Evolutionary conservation across 2,329 filamentous ascomycete genomes (phyloP).

Genomic region (Calonectria hongkongensis): DNA sequence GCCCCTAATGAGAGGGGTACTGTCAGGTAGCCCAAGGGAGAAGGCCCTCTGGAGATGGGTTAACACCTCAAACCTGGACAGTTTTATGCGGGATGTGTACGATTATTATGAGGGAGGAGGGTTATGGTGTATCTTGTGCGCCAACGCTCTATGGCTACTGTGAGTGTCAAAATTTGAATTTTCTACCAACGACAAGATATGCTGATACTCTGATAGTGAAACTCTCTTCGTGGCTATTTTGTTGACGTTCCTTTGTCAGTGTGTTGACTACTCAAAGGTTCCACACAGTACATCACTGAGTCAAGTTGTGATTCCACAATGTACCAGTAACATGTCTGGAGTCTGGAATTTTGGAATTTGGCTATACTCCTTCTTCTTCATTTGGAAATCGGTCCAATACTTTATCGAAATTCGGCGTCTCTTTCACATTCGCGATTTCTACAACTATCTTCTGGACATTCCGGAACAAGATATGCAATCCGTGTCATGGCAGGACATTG

Average conservation of each 20-base stretch:
- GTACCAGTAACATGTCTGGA: conserved; percentile 84
- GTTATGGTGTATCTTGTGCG: conserved; percentile 88
- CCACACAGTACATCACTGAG: conserved; percentile 75
- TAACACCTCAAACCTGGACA: conserved; percentile 91
- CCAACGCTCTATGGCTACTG: conserved; percentile 82
- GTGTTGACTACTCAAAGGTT: conserved; percentile 88
- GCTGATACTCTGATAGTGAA: conserved; percentile 70
- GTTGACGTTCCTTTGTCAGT: conserved; percentile 88
- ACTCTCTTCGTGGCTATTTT: conserved; percentile 89
- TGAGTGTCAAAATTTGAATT: conserved; percentile 64
- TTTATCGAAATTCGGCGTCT: conserved; percentile 84
- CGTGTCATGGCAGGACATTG: conserved; percentile 94
- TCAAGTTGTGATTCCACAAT: conserved; percentile 80
- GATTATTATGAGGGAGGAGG: conserved; percentile 89
- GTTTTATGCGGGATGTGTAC: conserved; percentile 90
- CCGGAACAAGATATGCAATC: conserved; percentile 92
- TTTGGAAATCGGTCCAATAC: conserved; percentile 86
- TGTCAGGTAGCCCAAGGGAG: conserved; percentile 71
- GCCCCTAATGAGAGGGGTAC: conserved; percentile 54
- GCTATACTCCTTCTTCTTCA: conserved; percentile 90
- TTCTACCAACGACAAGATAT: neutral
- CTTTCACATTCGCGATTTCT: conserved; percentile 89
- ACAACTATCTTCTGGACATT: conserved; percentile 86
- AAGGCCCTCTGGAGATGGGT: conserved; percentile 95
- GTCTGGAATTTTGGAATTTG: conserved; percentile 87